These are phyloP conservation scores for Saksenaea vasiformis DNA, from an alignment of 371 early-diverging fungal genomes.

Conservation along the genomic window DNA sequence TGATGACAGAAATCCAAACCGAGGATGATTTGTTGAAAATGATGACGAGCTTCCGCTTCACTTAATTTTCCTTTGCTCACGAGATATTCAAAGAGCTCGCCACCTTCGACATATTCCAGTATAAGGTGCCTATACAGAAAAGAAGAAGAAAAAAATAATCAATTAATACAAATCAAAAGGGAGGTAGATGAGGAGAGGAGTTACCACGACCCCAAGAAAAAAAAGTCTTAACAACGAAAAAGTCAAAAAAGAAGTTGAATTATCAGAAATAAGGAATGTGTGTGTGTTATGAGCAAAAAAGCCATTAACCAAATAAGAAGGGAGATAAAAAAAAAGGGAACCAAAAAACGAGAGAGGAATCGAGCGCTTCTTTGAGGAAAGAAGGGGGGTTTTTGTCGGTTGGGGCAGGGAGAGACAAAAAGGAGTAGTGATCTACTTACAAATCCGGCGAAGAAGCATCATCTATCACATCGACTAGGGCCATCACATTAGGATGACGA, in stretches of 20 bases:
- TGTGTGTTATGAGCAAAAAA: background rate
- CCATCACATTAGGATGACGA: conserved; percentile 71
- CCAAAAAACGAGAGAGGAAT: background rate
- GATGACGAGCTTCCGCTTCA: conserved; percentile 87
- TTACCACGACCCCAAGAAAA: background rate
- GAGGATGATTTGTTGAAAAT: conserved; percentile 94
- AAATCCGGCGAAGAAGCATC: conserved; percentile 64
- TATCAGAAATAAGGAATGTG: background rate
- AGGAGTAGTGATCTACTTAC: conserved; percentile 45
- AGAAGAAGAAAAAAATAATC: conserved; percentile 6
- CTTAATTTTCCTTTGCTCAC: conserved; percentile 47
- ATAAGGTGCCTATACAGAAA: conserved; percentile 38
- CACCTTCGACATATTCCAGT: conserved; percentile 53
- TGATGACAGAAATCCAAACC: conserved; percentile 94
- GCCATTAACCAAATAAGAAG: too few species aligned
- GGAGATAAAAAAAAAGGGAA: background rate
- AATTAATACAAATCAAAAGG: background rate
- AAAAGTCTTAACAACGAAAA: background rate
- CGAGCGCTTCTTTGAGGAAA: background rate
- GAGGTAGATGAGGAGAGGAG: background rate
- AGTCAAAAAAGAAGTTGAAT: background rate
- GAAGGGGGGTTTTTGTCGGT: background rate
- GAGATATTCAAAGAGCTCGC: conserved; percentile 52
- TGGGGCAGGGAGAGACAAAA: background rate
- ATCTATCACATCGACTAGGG: conserved; percentile 73